Conservation (phyloP, 2,329 filamentous ascomycete species). For the Eurotiales sp. region DNA sequence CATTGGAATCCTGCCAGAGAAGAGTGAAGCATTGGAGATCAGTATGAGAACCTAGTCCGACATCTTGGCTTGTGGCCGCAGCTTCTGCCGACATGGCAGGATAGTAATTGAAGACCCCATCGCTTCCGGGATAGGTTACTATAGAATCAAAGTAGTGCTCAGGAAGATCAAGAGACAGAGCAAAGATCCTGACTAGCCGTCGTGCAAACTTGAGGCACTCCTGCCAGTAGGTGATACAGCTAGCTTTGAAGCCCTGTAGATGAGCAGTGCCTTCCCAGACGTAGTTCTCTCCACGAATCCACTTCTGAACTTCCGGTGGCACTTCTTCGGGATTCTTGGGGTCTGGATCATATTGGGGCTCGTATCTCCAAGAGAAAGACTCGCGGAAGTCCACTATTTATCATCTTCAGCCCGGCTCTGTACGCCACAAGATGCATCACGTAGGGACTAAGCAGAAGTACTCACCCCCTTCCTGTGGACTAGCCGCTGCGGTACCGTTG, state of each 20-base stretch:
- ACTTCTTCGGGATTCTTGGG: conserved; percentile 39
- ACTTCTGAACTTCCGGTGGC: conserved; percentile 31
- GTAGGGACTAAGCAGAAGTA: not conserved
- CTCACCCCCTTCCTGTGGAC: not conserved
- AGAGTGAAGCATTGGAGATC: conserved; percentile 51
- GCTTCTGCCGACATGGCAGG: not conserved
- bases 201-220: conserved; percentile 50
- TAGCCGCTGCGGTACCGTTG: not conserved
- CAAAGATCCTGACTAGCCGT: conserved; percentile 51
- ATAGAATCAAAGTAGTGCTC: conserved; percentile 56
- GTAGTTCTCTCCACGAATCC: conserved; percentile 17
- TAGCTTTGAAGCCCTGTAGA: conserved; percentile 43
- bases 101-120: conserved; percentile 25
- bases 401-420: conserved; percentile 32
- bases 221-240: conserved; percentile 47
- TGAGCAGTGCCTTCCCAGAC: conserved; percentile 20
- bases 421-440: too few species aligned
- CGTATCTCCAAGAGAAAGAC: conserved; percentile 51
- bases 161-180: conserved; percentile 51
- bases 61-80: conserved; percentile 21
- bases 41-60: conserved; percentile 47
- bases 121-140: conserved; percentile 48
- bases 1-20: conserved; percentile 42
- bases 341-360: conserved; percentile 51
- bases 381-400: conserved; percentile 53